These are phyloP conservation scores for Irpex sp. DNA, from an alignment of 1,284 basidiomycete species.

Conservation along the genomic window DNA sequence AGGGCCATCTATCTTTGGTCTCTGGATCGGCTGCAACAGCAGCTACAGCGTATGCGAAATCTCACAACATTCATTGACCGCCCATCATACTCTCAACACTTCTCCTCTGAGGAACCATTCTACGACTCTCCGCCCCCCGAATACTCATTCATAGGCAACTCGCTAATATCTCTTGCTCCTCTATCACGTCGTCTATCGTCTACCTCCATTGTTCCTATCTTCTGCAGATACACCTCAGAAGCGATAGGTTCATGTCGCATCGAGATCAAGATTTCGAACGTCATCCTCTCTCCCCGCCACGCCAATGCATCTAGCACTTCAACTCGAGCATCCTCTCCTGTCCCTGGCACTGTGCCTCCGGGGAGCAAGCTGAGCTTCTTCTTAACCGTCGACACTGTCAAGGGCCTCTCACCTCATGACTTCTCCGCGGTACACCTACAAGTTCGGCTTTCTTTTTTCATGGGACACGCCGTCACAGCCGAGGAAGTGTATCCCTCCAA, in stretches of 20 bases:
- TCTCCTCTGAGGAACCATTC: constrained; percentile 91
- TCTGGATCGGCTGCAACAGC: constrained; percentile 82
- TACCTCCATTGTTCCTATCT: constrained; percentile 76
- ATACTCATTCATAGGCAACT: constrained; percentile 90
- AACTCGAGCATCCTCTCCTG: constrained; percentile 68
- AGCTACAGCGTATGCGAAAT: constrained; percentile 92
- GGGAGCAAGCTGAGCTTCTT: constrained; percentile 83
- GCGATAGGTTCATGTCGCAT: constrained; percentile 90
- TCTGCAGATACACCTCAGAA: constrained; percentile 89
- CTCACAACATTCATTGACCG: constrained; percentile 89
- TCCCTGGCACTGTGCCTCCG: constrained; percentile 55
- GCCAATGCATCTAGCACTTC: constrained; percentile 57
- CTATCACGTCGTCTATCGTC: constrained; percentile 79
- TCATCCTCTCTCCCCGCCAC: constrained; percentile 60
- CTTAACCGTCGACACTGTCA: constrained; percentile 80
- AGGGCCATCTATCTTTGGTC: constrained; percentile 92
- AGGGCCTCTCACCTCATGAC: constrained; percentile 84
- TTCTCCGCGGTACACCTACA: constrained; percentile 84
- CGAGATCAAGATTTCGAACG: constrained; percentile 75
- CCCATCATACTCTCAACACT: constrained; percentile 90
- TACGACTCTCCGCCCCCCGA: constrained; percentile 82
- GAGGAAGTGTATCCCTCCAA: constrained; percentile 84
- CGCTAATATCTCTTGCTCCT: constrained; percentile 79
- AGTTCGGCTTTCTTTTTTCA: constrained; percentile 77
- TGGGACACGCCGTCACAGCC: constrained; percentile 62